phyloP scores from a whole-genome alignment of 352 stramenopile species.

The Peronospora farinosa region DNA sequence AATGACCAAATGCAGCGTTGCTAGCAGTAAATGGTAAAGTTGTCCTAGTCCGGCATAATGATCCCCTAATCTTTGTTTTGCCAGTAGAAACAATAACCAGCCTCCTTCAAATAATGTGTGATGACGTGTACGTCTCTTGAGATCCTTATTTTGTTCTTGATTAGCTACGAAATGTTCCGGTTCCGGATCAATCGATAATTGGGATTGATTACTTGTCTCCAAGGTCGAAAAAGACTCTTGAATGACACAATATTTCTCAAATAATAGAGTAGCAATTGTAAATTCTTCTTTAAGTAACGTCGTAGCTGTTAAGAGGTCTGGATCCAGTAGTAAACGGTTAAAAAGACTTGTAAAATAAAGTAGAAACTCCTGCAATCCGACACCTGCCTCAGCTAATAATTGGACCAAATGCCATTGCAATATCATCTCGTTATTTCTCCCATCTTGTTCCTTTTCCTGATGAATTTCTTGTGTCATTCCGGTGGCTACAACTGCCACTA shows the following conservation, averaged over 20 bases:
- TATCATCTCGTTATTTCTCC: not conserved
- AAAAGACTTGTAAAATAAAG: conserved; percentile 73
- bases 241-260: conserved; percentile 68
- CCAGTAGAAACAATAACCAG: conserved; percentile 72
- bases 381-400: conserved; percentile 42
- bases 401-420: conserved; percentile 35
- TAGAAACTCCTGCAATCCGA: conserved; percentile 60
- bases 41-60: conserved; percentile 56
- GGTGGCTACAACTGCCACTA: conserved; percentile 45
- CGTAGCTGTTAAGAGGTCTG: conserved; percentile 59
- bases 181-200: conserved; percentile 15
- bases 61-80: conserved; percentile 35
- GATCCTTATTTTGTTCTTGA: conserved; percentile 14
- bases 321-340: conserved; percentile 66
- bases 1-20: conserved; percentile 63
- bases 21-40: conserved; percentile 74
- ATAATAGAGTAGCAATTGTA: conserved; percentile 61
- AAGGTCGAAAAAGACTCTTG: conserved; percentile 34
- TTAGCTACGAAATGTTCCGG: conserved; percentile 14
- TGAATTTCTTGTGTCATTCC: conserved; percentile 38
- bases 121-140: conserved; percentile 9
- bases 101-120: conserved; percentile 53
- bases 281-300: conserved; percentile 80
- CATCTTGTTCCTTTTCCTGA: conserved; percentile 18
- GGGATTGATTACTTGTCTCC: not conserved